phyloP scores from a whole-genome alignment of 768 basidiomycete genomes.

The Phanerodontia chrysosporium region DNA sequence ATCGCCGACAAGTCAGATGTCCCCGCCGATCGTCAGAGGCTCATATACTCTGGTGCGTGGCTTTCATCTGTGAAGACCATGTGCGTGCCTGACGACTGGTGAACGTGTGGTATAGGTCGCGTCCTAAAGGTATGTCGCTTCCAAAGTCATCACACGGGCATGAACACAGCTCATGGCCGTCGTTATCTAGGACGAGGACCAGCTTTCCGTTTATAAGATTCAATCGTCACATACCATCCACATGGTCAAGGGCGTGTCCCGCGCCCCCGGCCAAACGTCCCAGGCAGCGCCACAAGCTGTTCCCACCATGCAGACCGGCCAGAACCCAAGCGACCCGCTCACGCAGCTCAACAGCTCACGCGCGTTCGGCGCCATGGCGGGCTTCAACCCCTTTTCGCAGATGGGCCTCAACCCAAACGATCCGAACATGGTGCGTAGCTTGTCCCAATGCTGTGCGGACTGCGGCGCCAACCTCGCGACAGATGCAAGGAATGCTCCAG shows the following conservation, averaged over 20 bases:
- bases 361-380: conserved; percentile 77
- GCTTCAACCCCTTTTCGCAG: conserved; percentile 88
- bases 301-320: conserved; percentile 87
- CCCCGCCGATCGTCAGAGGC: conserved; percentile 78
- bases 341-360: conserved; percentile 76
- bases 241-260: conserved; percentile 85
- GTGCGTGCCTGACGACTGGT: conserved; percentile 20
- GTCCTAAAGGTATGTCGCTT: conserved; percentile 53
- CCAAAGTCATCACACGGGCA: neutral
- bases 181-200: conserved; percentile 71
- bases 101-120: no score
- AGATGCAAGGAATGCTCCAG: conserved; percentile 85
- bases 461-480: neutral
- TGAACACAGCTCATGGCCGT: conserved; percentile 2
- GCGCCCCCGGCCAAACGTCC: conserved; percentile 33
- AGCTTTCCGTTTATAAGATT: conserved; percentile 83
- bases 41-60: conserved; percentile 85
- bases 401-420: conserved; percentile 91
- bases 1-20: conserved; percentile 86
- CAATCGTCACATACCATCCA: conserved; percentile 85
- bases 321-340: conserved; percentile 83
- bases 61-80: neutral
- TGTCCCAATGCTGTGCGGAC: neutral
- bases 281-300: conserved; percentile 49
- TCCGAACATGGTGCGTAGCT: conserved; percentile 78